A percentile compares a stretch with the other conserved stretches of the same genome.
Conservation (phyloP, 1,284 basidiomycete genomes). For the Heterobasidion annosum region DNA sequence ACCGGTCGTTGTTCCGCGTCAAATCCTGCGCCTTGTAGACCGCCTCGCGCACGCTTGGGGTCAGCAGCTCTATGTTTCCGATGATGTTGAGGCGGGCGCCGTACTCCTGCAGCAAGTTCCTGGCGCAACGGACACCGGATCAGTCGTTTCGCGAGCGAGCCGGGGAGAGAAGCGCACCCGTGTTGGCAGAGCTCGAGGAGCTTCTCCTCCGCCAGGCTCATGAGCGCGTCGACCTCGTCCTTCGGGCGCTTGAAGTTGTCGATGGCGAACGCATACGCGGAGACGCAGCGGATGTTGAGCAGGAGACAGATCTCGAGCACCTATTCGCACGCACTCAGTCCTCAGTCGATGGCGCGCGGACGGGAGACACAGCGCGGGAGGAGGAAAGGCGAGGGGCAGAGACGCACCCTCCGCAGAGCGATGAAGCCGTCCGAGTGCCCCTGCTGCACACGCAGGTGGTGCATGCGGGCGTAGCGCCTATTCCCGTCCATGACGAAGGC, state of each 20-base stretch:
- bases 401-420: constrained; percentile 69
- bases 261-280: constrained; percentile 94
- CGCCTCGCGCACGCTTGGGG: constrained; percentile 64
- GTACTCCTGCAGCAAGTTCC: constrained; percentile 72
- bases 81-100: constrained; percentile 83
- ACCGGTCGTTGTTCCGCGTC: constrained; percentile 73
- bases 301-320: constrained; percentile 77
- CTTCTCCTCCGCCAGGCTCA: constrained; percentile 79
- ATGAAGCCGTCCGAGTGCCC: constrained; percentile 87
- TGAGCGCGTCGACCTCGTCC: constrained; percentile 83
- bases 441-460: constrained; percentile 54
- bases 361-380: background rate
- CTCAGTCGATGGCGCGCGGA: background rate
- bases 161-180: constrained; percentile 45
- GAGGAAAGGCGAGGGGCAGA: background rate
- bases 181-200: constrained; percentile 76
- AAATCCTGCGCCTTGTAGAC: constrained; percentile 70
- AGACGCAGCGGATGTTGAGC: constrained; percentile 74
- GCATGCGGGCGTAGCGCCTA: constrained; percentile 78
- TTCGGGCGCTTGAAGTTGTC: constrained; percentile 92
- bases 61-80: constrained; percentile 74
- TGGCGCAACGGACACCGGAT: constrained; percentile 18
- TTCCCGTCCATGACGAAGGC: constrained; percentile 99
- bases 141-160: background rate
- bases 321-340: constrained; percentile 28